Percentiles rank a stretch among this genome's conserved stretches.
Conservation (phyloP, 2,329 filamentous ascomycete species). For the Huntiella savannae region DNA sequence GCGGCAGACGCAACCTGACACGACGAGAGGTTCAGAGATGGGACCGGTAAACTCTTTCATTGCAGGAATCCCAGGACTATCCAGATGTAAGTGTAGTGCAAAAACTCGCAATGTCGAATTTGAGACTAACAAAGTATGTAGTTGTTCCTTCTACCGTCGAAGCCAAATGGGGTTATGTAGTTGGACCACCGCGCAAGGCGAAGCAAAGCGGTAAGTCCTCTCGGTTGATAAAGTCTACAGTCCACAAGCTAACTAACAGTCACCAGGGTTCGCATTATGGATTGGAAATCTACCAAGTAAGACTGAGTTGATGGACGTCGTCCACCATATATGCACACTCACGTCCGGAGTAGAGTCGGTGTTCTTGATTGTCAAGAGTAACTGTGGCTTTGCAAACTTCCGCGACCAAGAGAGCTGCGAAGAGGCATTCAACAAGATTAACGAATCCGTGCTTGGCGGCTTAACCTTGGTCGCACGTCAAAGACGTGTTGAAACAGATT, state of each 20-base stretch:
- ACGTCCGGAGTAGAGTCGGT: slow-evolving; percentile 67
- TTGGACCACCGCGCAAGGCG: slow-evolving; percentile 5
- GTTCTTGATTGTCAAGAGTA: slow-evolving; percentile 90
- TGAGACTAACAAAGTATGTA: too few species aligned
- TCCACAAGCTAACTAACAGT: slow-evolving; percentile 11
- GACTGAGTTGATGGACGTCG: slow-evolving; percentile 64
- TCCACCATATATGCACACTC: slow-evolving; percentile 73
- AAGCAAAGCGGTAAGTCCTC: slow-evolving; percentile 3
- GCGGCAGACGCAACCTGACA: too few species aligned
- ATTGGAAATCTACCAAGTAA: slow-evolving; percentile 83
- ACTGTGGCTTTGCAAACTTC: slow-evolving; percentile 94
- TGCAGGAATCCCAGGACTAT: too few species aligned
- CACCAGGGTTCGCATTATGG: slow-evolving; percentile 72
- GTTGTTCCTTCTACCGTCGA: not conserved
- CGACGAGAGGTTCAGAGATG: too few species aligned
- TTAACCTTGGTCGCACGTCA: slow-evolving; percentile 66
- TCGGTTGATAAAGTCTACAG: slow-evolving; percentile 5
- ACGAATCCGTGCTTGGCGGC: slow-evolving; percentile 77
- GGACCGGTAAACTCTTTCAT: too few species aligned
- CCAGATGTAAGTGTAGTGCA: too few species aligned
- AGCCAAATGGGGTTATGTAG: not conserved
- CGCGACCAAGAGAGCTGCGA: slow-evolving; percentile 59
- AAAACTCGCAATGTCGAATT: too few species aligned
- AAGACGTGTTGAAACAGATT: slow-evolving; percentile 35
- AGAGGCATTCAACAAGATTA: slow-evolving; percentile 62